These are phyloP conservation scores for Metahyphopichia silvanorum DNA, from an alignment of 805 yeast species.

Conservation along the genomic window DNA sequence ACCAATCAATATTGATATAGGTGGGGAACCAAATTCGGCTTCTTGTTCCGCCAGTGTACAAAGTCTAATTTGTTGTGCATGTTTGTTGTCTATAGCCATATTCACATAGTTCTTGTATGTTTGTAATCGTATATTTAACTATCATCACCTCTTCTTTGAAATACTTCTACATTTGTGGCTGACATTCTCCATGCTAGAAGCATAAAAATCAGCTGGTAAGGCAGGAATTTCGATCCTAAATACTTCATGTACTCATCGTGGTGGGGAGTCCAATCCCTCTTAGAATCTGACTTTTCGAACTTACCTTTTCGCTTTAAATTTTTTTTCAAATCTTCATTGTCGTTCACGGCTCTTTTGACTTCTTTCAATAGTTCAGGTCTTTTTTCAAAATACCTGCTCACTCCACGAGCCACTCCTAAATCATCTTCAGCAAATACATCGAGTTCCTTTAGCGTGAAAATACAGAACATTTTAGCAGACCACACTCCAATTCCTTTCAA, in stretches of 20 bases:
- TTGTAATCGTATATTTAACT: background rate
- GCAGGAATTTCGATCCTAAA: constrained; percentile 58
- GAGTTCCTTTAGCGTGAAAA: constrained; percentile 62
- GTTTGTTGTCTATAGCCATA: constrained; percentile 2
- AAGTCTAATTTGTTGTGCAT: background rate
- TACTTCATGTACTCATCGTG: constrained; percentile 56
- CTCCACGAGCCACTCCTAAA: constrained; percentile 82
- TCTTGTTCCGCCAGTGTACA: background rate
- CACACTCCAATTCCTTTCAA: constrained; percentile 79
- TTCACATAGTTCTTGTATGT: constrained; percentile 3
- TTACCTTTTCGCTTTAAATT: constrained; percentile 35
- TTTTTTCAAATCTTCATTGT: constrained; percentile 29
- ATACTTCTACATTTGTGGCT: constrained; percentile 51
- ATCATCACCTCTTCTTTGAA: constrained; percentile 16
- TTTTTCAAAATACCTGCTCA: constrained; percentile 56
- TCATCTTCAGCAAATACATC: constrained; percentile 79
- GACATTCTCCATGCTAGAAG: constrained; percentile 71
- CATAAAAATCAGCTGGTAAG: constrained; percentile 69
- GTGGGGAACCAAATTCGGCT: constrained; percentile 24
- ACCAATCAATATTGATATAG: constrained; percentile 20
- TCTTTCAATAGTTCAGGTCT: constrained; percentile 48
- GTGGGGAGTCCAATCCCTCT: constrained; percentile 62
- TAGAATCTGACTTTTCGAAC: constrained; percentile 34
- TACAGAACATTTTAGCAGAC: constrained; percentile 86
- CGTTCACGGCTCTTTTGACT: constrained; percentile 31